A percentile compares a stretch with the other conserved stretches of the same genome.
Conservation (phyloP, 1,139 yeast genomes). For the Blastobotrys serpentis region DNA sequence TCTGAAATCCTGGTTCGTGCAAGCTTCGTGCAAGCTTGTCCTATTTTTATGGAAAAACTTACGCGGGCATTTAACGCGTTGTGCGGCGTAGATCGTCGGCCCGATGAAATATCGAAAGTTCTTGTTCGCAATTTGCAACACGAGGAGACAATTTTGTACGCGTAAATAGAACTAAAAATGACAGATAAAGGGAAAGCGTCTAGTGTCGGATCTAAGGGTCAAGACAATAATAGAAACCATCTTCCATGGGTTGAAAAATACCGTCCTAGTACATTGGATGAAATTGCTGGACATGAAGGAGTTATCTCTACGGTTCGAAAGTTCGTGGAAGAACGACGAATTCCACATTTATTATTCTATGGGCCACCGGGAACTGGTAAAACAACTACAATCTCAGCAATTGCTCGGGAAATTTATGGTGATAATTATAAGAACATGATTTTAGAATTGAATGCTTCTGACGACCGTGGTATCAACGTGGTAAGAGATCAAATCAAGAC, state of each 20-base stretch:
- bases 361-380: slow-evolving; percentile 99
- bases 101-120: too few relatives aligned
- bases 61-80: too few relatives aligned
- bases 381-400: slow-evolving; percentile 87
- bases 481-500: slow-evolving; percentile 82
- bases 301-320: slow-evolving; percentile 78
- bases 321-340: slow-evolving; percentile 76
- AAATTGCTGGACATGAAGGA: slow-evolving; percentile 87
- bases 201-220: slow-evolving; percentile 7
- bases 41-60: not conserved
- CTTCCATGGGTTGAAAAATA: slow-evolving; percentile 81
- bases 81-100: too few relatives aligned
- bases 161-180: not conserved
- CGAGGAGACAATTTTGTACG: slow-evolving; percentile 3
- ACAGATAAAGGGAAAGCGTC: slow-evolving; percentile 20
- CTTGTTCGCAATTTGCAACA: too few relatives aligned
- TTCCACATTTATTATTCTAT: slow-evolving; percentile 80
- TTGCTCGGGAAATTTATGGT: slow-evolving; percentile 91
- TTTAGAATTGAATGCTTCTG: slow-evolving; percentile 83
- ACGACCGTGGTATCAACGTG: slow-evolving; percentile 84
- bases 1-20: too few relatives aligned
- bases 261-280: slow-evolving; percentile 79
- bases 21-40: too few relatives aligned
- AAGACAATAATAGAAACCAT: slow-evolving; percentile 22
- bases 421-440: slow-evolving; percentile 83